Conservation (phyloP, 108 stramenopile genomes). For the Skeletonema marinoi region DNA sequence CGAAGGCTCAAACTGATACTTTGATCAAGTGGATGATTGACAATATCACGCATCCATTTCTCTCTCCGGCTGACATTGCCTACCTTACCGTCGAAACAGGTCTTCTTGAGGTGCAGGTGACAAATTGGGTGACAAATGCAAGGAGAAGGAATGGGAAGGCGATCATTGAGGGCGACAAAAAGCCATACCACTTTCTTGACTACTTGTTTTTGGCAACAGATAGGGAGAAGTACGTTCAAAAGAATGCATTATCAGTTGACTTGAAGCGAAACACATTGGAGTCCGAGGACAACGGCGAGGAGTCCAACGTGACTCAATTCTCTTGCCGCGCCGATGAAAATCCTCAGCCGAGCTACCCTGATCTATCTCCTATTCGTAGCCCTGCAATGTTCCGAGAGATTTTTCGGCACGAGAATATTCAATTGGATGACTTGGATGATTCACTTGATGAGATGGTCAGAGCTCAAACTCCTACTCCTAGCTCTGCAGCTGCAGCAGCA, state of each 20-base stretch:
- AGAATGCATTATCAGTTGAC: not conserved
- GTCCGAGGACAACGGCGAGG: not conserved
- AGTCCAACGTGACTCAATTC: not conserved
- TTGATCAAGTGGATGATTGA: conserved; percentile 69
- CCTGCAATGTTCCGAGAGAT: not conserved
- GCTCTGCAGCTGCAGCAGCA: not conserved
- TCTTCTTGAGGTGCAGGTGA: conserved; percentile 9
- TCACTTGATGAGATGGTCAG: not conserved
- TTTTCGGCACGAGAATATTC: not conserved
- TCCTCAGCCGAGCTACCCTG: not conserved
- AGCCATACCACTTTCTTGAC: conserved; percentile 66
- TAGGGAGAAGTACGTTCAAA: conserved; percentile 45
- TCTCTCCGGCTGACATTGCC: conserved; percentile 7
- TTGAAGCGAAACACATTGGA: not conserved
- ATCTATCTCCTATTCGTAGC: not conserved
- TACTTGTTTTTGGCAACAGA: conserved; percentile 65
- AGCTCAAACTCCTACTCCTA: no score
- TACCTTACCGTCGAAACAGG: conserved; percentile 6
- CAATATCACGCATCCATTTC: conserved; percentile 44
- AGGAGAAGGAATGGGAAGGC: conserved; percentile 63
- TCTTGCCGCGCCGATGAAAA: no score
- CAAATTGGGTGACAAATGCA: conserved; percentile 65
- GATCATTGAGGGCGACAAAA: conserved; percentile 49
- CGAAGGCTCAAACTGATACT: conserved; percentile 67
- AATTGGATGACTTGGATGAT: not conserved